phyloP scores from a whole-genome alignment of 495 filamentous ascomycete species.

The Haplographium delicatum region DNA sequence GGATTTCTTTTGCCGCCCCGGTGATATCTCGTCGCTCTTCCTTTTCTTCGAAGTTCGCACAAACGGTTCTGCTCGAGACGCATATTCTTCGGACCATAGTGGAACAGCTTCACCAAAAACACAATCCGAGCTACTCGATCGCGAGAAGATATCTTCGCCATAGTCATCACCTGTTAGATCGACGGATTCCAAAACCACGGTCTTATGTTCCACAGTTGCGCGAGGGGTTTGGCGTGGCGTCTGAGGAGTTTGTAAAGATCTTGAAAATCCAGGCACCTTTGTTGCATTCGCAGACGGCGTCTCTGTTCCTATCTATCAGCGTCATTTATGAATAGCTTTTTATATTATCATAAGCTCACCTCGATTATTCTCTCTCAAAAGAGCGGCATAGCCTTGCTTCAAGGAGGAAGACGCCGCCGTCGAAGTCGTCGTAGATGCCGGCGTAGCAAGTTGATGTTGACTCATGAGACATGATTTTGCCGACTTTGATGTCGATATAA shows the following conservation, averaged over 20 bases:
- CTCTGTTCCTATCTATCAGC: slow-evolving; percentile 2
- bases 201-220: slow-evolving; percentile 17
- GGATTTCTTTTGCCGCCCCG: slow-evolving; percentile 15
- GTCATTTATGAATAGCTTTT: slow-evolving; percentile 21
- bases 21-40: slow-evolving; percentile 65
- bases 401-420: slow-evolving; percentile 34
- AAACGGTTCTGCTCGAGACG: slow-evolving; percentile 36
- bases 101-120: slow-evolving; percentile 47
- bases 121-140: slow-evolving; percentile 25
- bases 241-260: slow-evolving; percentile 15
- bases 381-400: slow-evolving; percentile 30
- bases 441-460: slow-evolving; percentile 25
- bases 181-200: slow-evolving; percentile 50
- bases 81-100: slow-evolving; percentile 57
- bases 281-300: slow-evolving; percentile 10
- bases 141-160: slow-evolving; percentile 36
- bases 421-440: slow-evolving; percentile 41
- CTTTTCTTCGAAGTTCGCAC: slow-evolving; percentile 48
- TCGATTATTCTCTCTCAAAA: slow-evolving; percentile 21
- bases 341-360: too few species aligned
- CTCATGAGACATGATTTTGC: slow-evolving; percentile 12
- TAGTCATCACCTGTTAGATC: slow-evolving; percentile 63
- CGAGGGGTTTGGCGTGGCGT: slow-evolving; percentile 24
- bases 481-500: slow-evolving; percentile 43
- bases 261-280: neutral